Base-by-base conservation (phyloP, 805 yeast species). In the Candida pseudoglaebosa region DNA sequence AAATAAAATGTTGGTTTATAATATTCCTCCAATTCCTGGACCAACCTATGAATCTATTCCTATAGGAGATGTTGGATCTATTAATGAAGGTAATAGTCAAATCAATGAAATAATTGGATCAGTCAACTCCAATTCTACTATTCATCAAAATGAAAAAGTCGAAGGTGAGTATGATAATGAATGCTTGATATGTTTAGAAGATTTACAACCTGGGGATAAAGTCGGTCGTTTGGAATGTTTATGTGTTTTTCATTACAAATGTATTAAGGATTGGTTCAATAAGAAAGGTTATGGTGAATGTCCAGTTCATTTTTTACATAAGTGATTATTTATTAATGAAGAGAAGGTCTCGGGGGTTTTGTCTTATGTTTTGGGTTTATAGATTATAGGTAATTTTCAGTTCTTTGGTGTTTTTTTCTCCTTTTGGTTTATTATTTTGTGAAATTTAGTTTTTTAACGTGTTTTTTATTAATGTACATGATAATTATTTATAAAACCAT, bases 181-280 rank as follows among this genome's bases (percentile, higher is more conserved):
- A 58, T 93, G 99, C 58, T 91, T 88, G 12, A 91, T 93, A 17
- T 93, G 99, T 54, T 77, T 91, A 45, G 99, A 93, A 56, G 95
- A 86, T 14, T 78, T 90, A 57, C 62, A 65, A 34, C 86, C 90
- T 0, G 95, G 95, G 2, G 93, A 89, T 39, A 83, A 82, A 52
- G 91, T 93, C 13, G 98, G 95, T 0, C 67, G 99, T 30, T 62
- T 93, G 42, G 98, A 91, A 59, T 93, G 99, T 57, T 70, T 93
- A 10, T 93, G 99, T 56, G 87, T 90, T 24, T 93, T 88, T 59
- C 99, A 93, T 54, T 89, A 89, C 56, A 68, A 75, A 46, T 93
- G 99, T 61, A 93, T 93, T 47, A 80, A 84, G 57, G 81, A 79
- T 40, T 93, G 99, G 99, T 87, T 91, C 52, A 75, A 80, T 41